Base-by-base conservation (phyloP, 805 yeast species). In the Osmozyma mogii region DNA sequence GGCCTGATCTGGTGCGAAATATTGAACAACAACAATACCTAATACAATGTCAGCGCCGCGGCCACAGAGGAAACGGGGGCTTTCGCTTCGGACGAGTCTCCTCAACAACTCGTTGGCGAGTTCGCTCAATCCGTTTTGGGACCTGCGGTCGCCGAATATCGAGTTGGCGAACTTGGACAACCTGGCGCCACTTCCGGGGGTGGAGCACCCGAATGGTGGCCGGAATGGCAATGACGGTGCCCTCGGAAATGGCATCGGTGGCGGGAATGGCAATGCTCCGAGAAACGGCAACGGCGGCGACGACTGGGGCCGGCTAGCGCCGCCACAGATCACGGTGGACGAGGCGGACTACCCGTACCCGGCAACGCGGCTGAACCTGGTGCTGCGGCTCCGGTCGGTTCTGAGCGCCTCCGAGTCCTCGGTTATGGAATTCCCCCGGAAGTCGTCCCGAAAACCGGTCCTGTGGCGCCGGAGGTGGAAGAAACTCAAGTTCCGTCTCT, bases 61-160 rank as follows among this genome's bases (percentile, higher is more conserved):
- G 15, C 31, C 47, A 9, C 34, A 68, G 17, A 58, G 83, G 38
- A 69, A 67, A 37, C 54, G 88, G 43, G 87, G 87, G 0, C 72
- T 76, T 36, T 75, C 84, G 6, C 52, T 80, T 32, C 61, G 88
- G 36, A 64, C 82, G 0, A 85, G 80, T 54, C 59, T 80, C 28
- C 68, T 79, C 55, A 72, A 65, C 46, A 72, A 65, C 36, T 49
- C 61, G 10, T 31, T 45, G 15, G 38, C 43, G 29, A 24, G 40
- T n/a, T 13, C 11, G 11, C 47, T 31, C 31, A 32, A 35, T 18
- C 47, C 41, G 17, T 37, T 43, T 30, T 56, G 48, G 27, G 61
- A 49, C 14, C 36, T 39, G 20, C 33, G 27, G 17, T 9, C 20
- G 19, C 27, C 35, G 15, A 24, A 30, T 25, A 27, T 32, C 14